phyloP scores from a whole-genome alignment of 1,139 yeast species.

The Kodamaea sp. region DNA sequence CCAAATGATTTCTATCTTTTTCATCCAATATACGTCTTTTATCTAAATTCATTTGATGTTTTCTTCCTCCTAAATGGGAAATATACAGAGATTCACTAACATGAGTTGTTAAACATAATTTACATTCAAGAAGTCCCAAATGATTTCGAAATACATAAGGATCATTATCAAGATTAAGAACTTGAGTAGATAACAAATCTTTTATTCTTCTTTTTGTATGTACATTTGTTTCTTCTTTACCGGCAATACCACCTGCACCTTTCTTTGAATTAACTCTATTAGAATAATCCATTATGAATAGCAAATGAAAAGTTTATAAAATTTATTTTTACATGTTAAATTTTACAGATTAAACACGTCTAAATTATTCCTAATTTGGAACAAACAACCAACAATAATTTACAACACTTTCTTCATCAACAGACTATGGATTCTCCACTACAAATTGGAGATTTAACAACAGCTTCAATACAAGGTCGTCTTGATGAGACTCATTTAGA shows the following conservation, averaged over 20 bases:
- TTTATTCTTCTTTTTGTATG: slow-evolving; percentile 62
- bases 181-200: slow-evolving; percentile 58
- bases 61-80: slow-evolving; percentile 74
- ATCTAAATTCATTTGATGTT: slow-evolving; percentile 68
- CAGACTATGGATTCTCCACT: slow-evolving; percentile 41
- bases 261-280: slow-evolving; percentile 43
- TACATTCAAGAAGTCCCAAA: slow-evolving; percentile 71
- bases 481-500: slow-evolving; percentile 37
- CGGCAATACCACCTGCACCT: slow-evolving; percentile 73
- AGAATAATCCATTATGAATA: slow-evolving; percentile 39
- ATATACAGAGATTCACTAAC: slow-evolving; percentile 71
- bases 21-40: slow-evolving; percentile 50
- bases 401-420: background rate
- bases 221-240: slow-evolving; percentile 59
- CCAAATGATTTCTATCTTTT: slow-evolving; percentile 15
- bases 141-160: slow-evolving; percentile 78
- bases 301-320: background rate
- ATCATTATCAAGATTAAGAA: slow-evolving; percentile 63
- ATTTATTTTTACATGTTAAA: background rate
- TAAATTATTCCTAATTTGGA: slow-evolving; percentile 4
- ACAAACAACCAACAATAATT: background rate
- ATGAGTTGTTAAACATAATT: slow-evolving; percentile 73
- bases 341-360: background rate
- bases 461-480: slow-evolving; percentile 38
- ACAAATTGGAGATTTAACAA: slow-evolving; percentile 42